Percentiles rank a stretch among this genome's conserved stretches.
Conservation (phyloP, 164 flowering plant species). For the Macadamia tetraphylla region DNA sequence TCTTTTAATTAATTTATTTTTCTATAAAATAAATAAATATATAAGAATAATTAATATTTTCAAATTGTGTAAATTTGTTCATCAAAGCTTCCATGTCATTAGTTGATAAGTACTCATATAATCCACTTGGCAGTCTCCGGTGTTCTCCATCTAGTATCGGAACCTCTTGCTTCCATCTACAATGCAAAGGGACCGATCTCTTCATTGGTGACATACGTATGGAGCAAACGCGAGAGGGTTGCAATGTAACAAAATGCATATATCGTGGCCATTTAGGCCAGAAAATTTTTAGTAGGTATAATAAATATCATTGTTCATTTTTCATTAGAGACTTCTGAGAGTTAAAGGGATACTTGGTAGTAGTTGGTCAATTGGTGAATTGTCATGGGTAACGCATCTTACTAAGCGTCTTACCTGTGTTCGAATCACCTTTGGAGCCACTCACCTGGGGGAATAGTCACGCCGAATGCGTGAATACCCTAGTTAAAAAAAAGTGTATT, state of each 20-base stretch:
- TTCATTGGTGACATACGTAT: constrained; percentile 18
- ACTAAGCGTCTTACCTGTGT: too few relatives aligned
- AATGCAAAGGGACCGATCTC: constrained; percentile 23
- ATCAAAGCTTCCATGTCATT: not conserved
- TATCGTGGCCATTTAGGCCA: constrained; percentile 27
- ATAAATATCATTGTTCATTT: not conserved
- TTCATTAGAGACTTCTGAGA: not conserved
- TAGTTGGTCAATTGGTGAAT: too few relatives aligned
- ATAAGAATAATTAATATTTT: not conserved
- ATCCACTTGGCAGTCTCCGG: constrained; percentile 1
- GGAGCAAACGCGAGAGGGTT: constrained; percentile 10
- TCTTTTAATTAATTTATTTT: too few relatives aligned
- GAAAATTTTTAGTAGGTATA: constrained; percentile 10
- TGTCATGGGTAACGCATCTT: too few relatives aligned
- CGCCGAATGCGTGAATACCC: too few relatives aligned
- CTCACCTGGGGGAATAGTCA: too few relatives aligned
- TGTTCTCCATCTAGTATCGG: constrained; percentile 12
- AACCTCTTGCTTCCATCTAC: constrained; percentile 19
- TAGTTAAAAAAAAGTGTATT: too few relatives aligned
- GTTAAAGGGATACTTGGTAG: too few relatives aligned
- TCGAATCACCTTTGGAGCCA: too few relatives aligned
- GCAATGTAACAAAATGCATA: constrained; percentile 20
- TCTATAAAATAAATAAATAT: too few relatives aligned
- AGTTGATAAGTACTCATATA: not conserved
- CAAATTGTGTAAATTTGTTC: not conserved